phyloP scores from a whole-genome alignment of 106 monocot species.

The Acorus gramineus region DNA sequence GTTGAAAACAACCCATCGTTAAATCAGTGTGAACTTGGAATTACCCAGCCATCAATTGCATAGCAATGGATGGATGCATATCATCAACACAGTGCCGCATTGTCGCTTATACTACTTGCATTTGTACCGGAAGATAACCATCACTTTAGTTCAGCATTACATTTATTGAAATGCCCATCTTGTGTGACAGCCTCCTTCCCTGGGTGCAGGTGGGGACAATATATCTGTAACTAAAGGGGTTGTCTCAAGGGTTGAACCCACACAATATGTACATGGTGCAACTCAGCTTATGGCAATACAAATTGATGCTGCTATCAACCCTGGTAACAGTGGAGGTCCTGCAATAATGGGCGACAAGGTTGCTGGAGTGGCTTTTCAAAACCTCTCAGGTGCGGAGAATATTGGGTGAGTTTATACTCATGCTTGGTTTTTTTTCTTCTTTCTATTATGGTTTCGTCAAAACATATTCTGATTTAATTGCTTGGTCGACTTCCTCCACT shows the following conservation, averaged over 20 bases:
- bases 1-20: too few relatives aligned
- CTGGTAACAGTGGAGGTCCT: conserved; percentile 97
- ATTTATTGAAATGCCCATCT: background rate
- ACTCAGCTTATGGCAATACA: conserved; percentile 98
- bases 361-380: conserved; percentile 98
- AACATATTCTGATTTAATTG: too few relatives aligned
- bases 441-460: too few relatives aligned
- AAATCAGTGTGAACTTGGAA: too few relatives aligned
- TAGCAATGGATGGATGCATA: too few relatives aligned
- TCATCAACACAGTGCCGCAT: too few relatives aligned
- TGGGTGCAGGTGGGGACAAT: conserved; percentile 81
- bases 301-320: conserved; percentile 99
- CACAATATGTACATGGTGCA: conserved; percentile 98
- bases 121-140: too few relatives aligned
- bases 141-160: background rate
- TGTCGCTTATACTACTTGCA: too few relatives aligned
- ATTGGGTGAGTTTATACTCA: conserved; percentile 70
- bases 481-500: too few relatives aligned
- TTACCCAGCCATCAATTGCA: too few relatives aligned
- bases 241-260: conserved; percentile 95
- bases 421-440: too few relatives aligned
- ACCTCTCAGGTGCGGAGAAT: conserved; percentile 97
- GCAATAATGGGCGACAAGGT: conserved; percentile 97
- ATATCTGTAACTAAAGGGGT: conserved; percentile 99
- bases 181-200: background rate